Conservation (phyloP, 257 asterid genomes). For the Solanum acaule region DNA sequence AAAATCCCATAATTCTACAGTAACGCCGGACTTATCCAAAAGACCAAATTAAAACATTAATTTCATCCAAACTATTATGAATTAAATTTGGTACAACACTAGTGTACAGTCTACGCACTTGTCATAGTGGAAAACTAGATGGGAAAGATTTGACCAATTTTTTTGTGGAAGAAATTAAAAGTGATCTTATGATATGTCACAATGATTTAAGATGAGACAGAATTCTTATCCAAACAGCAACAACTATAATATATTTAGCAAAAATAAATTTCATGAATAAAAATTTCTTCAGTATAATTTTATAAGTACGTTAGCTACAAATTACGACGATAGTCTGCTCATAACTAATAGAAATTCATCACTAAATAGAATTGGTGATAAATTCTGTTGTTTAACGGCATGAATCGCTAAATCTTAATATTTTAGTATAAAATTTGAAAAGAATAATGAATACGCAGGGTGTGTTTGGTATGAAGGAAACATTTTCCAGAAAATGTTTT, state of each 20-base stretch:
- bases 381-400: not conserved
- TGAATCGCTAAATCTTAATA: no score
- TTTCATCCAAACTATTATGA: not conserved
- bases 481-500: no score
- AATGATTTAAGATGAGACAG: not conserved
- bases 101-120: not conserved
- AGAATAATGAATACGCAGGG: no score
- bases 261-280: not conserved
- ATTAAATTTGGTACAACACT: not conserved
- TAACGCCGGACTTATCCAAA: not conserved
- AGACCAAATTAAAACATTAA: no score
- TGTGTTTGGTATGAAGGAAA: no score
- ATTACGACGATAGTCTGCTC: rapidly evolving
- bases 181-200: no score
- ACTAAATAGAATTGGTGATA: no score
- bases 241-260: not conserved
- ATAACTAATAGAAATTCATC: no score
- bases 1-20: not conserved
- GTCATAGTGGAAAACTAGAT: not conserved
- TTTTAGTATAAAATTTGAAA: no score
- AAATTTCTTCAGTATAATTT: no score
- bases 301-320: no score
- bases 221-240: not conserved
- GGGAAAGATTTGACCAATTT: not conserved
- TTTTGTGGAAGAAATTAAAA: not conserved